These are phyloP conservation scores for Ustilago crameri DNA, from an alignment of 1,284 basidiomycete species.

Conservation along the genomic window DNA sequence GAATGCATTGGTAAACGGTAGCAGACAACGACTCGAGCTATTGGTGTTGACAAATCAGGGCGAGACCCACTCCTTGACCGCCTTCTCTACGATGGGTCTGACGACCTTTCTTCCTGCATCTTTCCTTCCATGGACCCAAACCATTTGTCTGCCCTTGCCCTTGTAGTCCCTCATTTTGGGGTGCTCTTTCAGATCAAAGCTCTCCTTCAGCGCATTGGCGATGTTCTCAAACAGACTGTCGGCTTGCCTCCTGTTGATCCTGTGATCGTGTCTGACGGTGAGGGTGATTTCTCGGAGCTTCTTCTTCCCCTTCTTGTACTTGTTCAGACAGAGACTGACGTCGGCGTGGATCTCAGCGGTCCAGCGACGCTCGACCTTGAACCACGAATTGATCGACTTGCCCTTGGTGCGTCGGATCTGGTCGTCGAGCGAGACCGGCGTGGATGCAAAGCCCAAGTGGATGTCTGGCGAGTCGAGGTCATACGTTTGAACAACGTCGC, in stretches of 20 bases:
- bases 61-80: slow-evolving; percentile 47
- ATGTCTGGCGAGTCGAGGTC: slow-evolving; percentile 57
- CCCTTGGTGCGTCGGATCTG: slow-evolving; percentile 63
- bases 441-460: slow-evolving; percentile 67
- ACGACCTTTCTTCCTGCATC: slow-evolving; percentile 57
- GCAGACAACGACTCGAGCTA: no score
- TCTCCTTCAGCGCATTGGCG: slow-evolving; percentile 22
- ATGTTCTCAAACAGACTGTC: slow-evolving; percentile 50
- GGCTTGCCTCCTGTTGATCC: slow-evolving; percentile 41
- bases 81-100: slow-evolving; percentile 58
- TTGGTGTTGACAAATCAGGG: slow-evolving; percentile 16
- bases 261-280: slow-evolving; percentile 46
- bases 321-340: slow-evolving; percentile 52
- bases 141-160: slow-evolving; percentile 35
- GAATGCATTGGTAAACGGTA: no score
- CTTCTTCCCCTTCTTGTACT: slow-evolving; percentile 36
- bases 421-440: slow-evolving; percentile 64
- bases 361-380: slow-evolving; percentile 57
- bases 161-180: slow-evolving; percentile 12
- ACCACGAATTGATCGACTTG: slow-evolving; percentile 59
- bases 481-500: slow-evolving; percentile 61
- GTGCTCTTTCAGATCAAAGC: slow-evolving; percentile 25
- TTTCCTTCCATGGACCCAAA: slow-evolving; percentile 39
- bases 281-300: slow-evolving; percentile 56
- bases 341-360: slow-evolving; percentile 58